Evolutionary conservation across 2,329 filamentous ascomycete genomes (phyloP).

Genomic region (Aspergillus proliferans): DNA sequence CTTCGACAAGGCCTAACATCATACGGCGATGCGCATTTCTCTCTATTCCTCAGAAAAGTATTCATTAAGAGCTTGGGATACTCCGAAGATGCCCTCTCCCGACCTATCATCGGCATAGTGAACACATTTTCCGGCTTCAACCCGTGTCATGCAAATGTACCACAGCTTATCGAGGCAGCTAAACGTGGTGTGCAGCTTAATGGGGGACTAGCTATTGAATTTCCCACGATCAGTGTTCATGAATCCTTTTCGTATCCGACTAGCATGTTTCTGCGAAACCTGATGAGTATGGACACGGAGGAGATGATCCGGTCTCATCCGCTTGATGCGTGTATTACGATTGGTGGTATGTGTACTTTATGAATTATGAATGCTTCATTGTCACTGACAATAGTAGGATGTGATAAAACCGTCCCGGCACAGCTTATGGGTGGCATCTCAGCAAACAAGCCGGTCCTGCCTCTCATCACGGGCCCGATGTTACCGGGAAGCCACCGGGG

Average conservation of each 20-base stretch:
- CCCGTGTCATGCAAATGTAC: constrained; percentile 66
- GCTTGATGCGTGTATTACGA: constrained; percentile 60
- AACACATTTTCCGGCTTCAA: constrained; percentile 70
- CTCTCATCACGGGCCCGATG: constrained; percentile 67
- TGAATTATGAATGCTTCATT: no score
- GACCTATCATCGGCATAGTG: constrained; percentile 68
- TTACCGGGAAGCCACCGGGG: constrained; percentile 64
- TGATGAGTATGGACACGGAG: constrained; percentile 76
- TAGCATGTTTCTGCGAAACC: constrained; percentile 67
- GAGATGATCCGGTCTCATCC: constrained; percentile 71
- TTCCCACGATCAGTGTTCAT: constrained; percentile 66
- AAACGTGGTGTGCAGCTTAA: constrained; percentile 62
- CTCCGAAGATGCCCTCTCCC: constrained; percentile 62
- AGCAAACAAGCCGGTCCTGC: constrained; percentile 65
- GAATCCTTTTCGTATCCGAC: constrained; percentile 65
- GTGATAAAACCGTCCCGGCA: constrained; percentile 68
- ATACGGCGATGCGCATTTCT: constrained; percentile 70
- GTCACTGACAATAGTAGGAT: constrained; percentile 42
- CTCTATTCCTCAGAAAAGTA: constrained; percentile 66
- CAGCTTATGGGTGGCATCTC: constrained; percentile 72
- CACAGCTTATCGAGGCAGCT: constrained; percentile 64
- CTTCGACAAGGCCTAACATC: constrained; percentile 60
- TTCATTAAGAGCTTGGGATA: constrained; percentile 74
- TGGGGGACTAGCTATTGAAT: constrained; percentile 64
- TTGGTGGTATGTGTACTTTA: constrained; percentile 50